These are phyloP conservation scores for Acanthamoeba triangularis DNA, from an alignment of 208 protist genomes.

Conservation along the genomic window DNA sequence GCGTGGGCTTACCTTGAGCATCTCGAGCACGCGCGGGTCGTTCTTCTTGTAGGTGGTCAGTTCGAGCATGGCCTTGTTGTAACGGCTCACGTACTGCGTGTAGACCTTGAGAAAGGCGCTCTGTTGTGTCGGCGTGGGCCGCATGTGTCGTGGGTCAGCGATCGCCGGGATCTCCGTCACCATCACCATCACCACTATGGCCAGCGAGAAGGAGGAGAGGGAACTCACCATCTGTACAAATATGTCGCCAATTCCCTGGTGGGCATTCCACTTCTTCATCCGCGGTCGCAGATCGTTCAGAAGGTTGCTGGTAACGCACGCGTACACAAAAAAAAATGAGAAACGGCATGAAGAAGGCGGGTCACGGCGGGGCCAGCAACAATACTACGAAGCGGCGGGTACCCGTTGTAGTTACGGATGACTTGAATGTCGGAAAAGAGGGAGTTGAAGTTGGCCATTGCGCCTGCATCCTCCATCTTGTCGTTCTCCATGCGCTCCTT, in stretches of 20 bases:
- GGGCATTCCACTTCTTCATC: constrained; percentile 28
- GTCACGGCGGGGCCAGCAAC: background rate
- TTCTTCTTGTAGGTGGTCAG: constrained; percentile 62
- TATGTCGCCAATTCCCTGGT: constrained; percentile 70
- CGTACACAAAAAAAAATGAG: background rate
- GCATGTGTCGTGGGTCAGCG: background rate
- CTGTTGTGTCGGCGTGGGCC: background rate
- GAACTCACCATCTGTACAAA: constrained; percentile 64
- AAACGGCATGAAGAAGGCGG: background rate
- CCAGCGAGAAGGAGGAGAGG: background rate
- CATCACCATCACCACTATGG: background rate
- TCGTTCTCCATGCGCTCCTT: constrained; percentile 42
- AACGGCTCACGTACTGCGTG: constrained; percentile 72
- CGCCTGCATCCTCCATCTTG: background rate
- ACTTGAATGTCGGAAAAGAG: constrained; percentile 58
- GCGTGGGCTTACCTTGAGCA: constrained; percentile 5
- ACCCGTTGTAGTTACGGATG: constrained; percentile 72
- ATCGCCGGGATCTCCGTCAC: background rate
- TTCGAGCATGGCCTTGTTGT: constrained; percentile 74
- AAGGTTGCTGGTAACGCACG: background rate
- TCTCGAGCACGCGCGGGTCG: background rate
- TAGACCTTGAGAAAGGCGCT: constrained; percentile 66
- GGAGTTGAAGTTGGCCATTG: constrained; percentile 54
- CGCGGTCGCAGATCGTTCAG: constrained; percentile 54
- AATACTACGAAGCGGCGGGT: no score